A percentile compares a stretch with the other conserved stretches of the same genome.
Evolutionary conservation across 805 yeast genomes (phyloP).

Genomic region (Metschnikowia hibisci): DNA sequence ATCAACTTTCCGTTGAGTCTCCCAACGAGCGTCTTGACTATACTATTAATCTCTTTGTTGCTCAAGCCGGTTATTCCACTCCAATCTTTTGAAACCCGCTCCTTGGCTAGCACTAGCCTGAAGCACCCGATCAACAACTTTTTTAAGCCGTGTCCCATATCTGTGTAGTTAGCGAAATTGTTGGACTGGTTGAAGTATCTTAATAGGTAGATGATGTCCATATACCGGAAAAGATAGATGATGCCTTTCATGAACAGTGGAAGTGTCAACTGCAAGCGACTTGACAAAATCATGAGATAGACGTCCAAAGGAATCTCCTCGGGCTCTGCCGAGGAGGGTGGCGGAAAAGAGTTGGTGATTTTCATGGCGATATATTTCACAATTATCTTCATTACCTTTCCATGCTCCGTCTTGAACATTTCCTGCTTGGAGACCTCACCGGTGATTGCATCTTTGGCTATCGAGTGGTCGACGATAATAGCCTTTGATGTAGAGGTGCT

Average conservation of each 20-base stretch:
- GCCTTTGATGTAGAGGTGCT: constrained; percentile 2
- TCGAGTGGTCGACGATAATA: neutral
- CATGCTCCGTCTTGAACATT: constrained; percentile 29
- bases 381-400: constrained; percentile 38
- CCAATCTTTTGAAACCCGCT: constrained; percentile 31
- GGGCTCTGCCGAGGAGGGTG: constrained; percentile 27
- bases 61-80: constrained; percentile 33
- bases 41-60: constrained; percentile 31
- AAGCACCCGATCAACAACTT: constrained; percentile 42
- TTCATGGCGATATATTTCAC: constrained; percentile 42
- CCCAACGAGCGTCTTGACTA: constrained; percentile 33
- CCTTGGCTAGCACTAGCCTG: constrained; percentile 35
- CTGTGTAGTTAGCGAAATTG: constrained; percentile 40
- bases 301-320: constrained; percentile 38
- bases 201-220: constrained; percentile 44
- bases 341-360: constrained; percentile 42
- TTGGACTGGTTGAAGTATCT: constrained; percentile 44
- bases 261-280: constrained; percentile 34
- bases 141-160: constrained; percentile 41
- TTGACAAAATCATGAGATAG: constrained; percentile 35
- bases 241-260: constrained; percentile 38
- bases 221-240: constrained; percentile 42
- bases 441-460: constrained; percentile 1
- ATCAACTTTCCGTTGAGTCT: constrained; percentile 40
- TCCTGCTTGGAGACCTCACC: constrained; percentile 12